A percentile compares a stretch with the other conserved stretches of the same genome.
These are phyloP conservation scores for Chalara sp. DNA, from an alignment of 2,329 filamentous ascomycete species.

Conservation along the genomic window DNA sequence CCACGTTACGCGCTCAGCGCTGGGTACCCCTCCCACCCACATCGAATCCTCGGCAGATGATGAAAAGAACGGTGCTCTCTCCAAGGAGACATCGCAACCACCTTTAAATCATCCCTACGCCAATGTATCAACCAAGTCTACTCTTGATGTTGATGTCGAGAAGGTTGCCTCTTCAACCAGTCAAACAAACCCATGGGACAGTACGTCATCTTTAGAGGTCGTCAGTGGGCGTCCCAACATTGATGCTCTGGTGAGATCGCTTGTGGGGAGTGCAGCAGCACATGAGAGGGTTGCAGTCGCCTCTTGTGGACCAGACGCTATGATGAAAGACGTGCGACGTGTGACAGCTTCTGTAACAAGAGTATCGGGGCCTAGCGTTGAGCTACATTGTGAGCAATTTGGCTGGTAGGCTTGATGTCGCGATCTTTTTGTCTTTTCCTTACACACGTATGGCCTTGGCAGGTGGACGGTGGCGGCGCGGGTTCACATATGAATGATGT, in stretches of 20 bases:
- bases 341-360: conserved; percentile 36
- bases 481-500: too few relatives aligned
- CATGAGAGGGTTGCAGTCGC: conserved; percentile 36
- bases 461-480: too few relatives aligned
- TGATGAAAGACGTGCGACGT: conserved; percentile 37
- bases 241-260: conserved; percentile 30
- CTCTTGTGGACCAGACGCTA: conserved; percentile 37
- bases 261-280: conserved; percentile 26
- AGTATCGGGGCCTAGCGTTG: conserved; percentile 37
- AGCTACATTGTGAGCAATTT: conserved; percentile 38
- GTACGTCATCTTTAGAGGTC: not conserved
- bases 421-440: too few relatives aligned
- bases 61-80: not conserved
- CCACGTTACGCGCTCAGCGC: conserved; percentile 13
- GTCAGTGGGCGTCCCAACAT: conserved; percentile 34
- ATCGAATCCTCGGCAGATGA: not conserved
- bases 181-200: not conserved
- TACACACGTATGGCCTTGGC: too few relatives aligned
- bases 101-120: too few relatives aligned
- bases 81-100: too few relatives aligned
- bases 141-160: too few relatives aligned
- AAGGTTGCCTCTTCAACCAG: too few relatives aligned
- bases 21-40: not conserved
- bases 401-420: conserved; percentile 4
- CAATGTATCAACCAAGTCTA: too few relatives aligned